A percentile compares a stretch with the other conserved stretches of the same genome.
Evolutionary conservation across 164 flowering plant species (phyloP).

Genomic region (Magnolia sinica): DNA sequence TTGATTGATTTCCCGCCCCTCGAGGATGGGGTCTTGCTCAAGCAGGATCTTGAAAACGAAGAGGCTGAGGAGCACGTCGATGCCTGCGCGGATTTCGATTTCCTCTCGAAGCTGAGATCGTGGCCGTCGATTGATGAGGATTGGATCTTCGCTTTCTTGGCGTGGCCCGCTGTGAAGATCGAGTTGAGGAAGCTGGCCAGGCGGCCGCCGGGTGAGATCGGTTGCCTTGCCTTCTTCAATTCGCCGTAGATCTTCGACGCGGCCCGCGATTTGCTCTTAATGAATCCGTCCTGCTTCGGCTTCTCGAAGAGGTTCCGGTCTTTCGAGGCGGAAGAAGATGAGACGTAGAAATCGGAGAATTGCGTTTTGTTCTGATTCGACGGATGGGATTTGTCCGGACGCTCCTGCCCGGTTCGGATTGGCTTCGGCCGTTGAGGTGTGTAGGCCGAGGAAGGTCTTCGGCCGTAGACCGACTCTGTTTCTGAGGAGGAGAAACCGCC

Average conservation of each 20-base stretch:
- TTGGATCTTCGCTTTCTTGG: conserved; percentile 42
- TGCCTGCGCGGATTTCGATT: conserved; percentile 30
- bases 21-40: conserved; percentile 69
- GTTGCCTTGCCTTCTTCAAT: conserved; percentile 76
- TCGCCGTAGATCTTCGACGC: conserved; percentile 80
- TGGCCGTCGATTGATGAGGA: neutral
- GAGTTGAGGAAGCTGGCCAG: conserved; percentile 79
- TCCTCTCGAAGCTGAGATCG: conserved; percentile 20
- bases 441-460: conserved; percentile 19
- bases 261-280: conserved; percentile 62
- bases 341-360: neutral
- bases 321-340: neutral
- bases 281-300: conserved; percentile 32
- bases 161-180: conserved; percentile 43
- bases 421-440: conserved; percentile 44
- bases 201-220: conserved; percentile 79
- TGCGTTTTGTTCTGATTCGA: neutral
- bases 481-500: conserved; percentile 69
- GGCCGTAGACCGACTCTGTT: conserved; percentile 40
- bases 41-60: conserved; percentile 75
- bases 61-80: conserved; percentile 74
- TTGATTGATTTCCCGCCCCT: conserved; percentile 32
- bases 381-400: conserved; percentile 1
- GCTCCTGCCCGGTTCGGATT: conserved; percentile 36
- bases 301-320: conserved; percentile 16